A percentile compares a stretch with the other conserved stretches of the same genome.
Conservation (phyloP, 1,284 basidiomycete species). For the Ganoderma lingzhi region DNA sequence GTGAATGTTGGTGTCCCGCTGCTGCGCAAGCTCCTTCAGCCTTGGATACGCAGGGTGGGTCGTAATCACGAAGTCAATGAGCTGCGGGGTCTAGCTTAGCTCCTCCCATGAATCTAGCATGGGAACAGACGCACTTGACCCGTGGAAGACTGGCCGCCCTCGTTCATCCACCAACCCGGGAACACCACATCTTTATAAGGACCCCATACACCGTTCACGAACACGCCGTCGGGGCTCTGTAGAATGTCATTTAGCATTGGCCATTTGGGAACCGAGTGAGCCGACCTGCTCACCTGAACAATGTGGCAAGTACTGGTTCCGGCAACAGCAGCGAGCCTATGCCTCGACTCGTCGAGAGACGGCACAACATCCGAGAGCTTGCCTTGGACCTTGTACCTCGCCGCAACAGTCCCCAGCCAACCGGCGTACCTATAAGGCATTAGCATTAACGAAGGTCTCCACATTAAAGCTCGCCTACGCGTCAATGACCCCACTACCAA, state of each 20-base stretch:
- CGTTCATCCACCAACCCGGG: constrained; percentile 98
- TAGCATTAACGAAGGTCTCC: constrained; percentile 1
- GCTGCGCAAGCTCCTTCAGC: constrained; percentile 66
- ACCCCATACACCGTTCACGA: constrained; percentile 96
- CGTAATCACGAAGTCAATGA: constrained; percentile 95
- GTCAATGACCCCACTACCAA: constrained; percentile 95
- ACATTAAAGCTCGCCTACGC: constrained; percentile 62
- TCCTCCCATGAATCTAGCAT: not conserved
- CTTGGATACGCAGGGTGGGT: constrained; percentile 88
- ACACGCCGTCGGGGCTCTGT: constrained; percentile 82
- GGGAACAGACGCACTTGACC: constrained; percentile 71
- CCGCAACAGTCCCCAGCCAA: constrained; percentile 98
- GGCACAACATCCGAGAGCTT: constrained; percentile 58
- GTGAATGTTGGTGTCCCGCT: constrained; percentile 65
- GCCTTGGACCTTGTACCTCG: constrained; percentile 69
- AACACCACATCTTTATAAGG: constrained; percentile 95
- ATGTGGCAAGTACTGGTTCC: constrained; percentile 98
- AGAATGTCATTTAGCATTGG: constrained; percentile 38
- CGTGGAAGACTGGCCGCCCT: constrained; percentile 97
- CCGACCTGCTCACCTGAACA: constrained; percentile 66
- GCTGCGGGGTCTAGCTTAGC: constrained; percentile 61
- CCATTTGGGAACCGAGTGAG: not conserved
- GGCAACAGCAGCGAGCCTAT: constrained; percentile 91
- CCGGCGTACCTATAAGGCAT: constrained; percentile 81
- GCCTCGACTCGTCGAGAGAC: constrained; percentile 76